Percentiles rank a stretch among this genome's conserved stretches.
Conservation (phyloP, 1,284 basidiomycete species). For the Heterobasidion occidentale region DNA sequence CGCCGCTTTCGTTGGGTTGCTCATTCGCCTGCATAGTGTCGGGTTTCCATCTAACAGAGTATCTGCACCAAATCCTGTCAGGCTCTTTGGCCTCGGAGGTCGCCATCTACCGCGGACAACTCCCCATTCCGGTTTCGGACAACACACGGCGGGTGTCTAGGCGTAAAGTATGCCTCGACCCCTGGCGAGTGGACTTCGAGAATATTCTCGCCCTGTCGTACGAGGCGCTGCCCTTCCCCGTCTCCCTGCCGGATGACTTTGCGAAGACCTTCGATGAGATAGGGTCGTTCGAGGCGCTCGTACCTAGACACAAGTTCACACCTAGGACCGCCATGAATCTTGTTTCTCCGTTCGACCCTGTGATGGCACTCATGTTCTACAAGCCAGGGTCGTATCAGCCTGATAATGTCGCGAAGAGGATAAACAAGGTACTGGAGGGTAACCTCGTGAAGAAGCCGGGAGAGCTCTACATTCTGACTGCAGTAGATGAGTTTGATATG, state of each 20-base stretch:
- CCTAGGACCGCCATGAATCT: slow-evolving; percentile 17
- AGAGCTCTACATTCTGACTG: no score
- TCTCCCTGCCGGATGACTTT: slow-evolving; percentile 13
- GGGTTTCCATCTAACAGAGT: slow-evolving; percentile 28
- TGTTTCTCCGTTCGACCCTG: slow-evolving; percentile 10
- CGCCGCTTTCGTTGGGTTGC: slow-evolving; percentile 25
- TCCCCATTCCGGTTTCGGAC: slow-evolving; percentile 24
- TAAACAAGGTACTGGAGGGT: no score
- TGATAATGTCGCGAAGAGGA: no score
- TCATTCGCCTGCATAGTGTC: slow-evolving; percentile 27
- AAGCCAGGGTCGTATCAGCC: not conserved
- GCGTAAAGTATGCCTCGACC: slow-evolving; percentile 20
- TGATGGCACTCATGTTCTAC: not conserved
- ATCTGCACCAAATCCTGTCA: slow-evolving; percentile 20
- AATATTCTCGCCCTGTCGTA: slow-evolving; percentile 19
- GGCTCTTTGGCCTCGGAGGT: slow-evolving; percentile 21
- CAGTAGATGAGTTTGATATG: no score
- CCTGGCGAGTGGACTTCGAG: slow-evolving; percentile 25
- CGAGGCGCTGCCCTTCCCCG: slow-evolving; percentile 22
- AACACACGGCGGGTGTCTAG: slow-evolving; percentile 10
- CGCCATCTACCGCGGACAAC: slow-evolving; percentile 16
- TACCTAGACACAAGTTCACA: slow-evolving; percentile 5
- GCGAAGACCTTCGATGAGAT: slow-evolving; percentile 18
- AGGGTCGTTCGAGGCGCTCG: slow-evolving; percentile 20
- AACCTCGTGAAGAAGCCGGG: no score